These are phyloP conservation scores for Tricholoma flavovirens DNA, from an alignment of 768 basidiomycete species.

Conservation along the genomic window DNA sequence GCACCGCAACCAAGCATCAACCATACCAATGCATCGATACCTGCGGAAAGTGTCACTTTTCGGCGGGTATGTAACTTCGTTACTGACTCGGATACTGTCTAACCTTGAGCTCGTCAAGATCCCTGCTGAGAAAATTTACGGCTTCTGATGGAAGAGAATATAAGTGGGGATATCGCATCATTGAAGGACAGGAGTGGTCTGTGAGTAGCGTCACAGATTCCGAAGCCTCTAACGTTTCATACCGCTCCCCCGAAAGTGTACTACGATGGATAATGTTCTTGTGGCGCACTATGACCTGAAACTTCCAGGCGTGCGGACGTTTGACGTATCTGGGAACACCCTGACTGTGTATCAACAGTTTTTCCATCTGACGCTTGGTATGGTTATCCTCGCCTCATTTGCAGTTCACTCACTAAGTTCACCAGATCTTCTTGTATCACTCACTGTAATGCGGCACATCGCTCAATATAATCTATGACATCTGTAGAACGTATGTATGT, in stretches of 20 bases:
- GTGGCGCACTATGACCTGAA: constrained; percentile 66
- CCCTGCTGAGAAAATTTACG: constrained; percentile 61
- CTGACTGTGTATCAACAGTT: constrained; percentile 55
- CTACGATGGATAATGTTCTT: constrained; percentile 44
- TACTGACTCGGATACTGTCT: background rate
- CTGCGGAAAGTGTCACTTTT: constrained; percentile 60
- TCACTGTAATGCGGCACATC: constrained; percentile 57
- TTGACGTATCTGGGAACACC: constrained; percentile 57
- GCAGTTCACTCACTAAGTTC: background rate
- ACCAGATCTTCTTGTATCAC: constrained; percentile 46
- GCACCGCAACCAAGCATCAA: constrained; percentile 28
- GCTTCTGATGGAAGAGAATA: constrained; percentile 70
- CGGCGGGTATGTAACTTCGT: constrained; percentile 45
- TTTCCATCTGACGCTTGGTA: constrained; percentile 49
- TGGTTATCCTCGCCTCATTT: constrained; percentile 13
- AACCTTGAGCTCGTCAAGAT: constrained; percentile 32
- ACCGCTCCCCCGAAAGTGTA: constrained; percentile 36
- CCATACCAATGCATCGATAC: constrained; percentile 59
- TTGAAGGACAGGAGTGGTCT: constrained; percentile 67
- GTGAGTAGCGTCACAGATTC: constrained; percentile 36
- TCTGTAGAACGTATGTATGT: background rate
- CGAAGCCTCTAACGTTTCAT: background rate
- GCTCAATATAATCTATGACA: constrained; percentile 35
- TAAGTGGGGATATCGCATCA: constrained; percentile 53
- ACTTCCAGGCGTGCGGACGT: constrained; percentile 47